Evolutionary conservation across 2,329 filamentous ascomycete genomes (phyloP).

Genomic region (Xylariaceae sp.): DNA sequence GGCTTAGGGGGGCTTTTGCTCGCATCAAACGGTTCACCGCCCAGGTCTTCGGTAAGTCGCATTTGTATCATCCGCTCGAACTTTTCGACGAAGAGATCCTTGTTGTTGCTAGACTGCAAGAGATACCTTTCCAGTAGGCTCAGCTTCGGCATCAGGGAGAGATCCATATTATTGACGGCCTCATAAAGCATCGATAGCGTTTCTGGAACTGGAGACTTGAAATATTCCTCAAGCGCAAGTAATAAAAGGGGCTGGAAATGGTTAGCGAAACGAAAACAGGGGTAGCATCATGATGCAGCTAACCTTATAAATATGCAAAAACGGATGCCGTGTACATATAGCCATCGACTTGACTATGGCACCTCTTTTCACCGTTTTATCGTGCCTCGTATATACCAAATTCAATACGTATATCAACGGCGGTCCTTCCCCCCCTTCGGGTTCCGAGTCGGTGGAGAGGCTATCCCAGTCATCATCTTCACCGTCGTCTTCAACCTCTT

Average conservation of each 20-base stretch:
- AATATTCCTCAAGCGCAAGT: slow-evolving; percentile 93
- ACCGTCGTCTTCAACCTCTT: slow-evolving; percentile 47
- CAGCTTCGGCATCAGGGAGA: slow-evolving; percentile 87
- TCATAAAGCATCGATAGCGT: slow-evolving; percentile 88
- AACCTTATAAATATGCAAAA: slow-evolving; percentile 98
- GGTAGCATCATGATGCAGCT: slow-evolving; percentile 26
- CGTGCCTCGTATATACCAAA: slow-evolving; percentile 96
- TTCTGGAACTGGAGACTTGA: slow-evolving; percentile 85
- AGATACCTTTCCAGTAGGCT: slow-evolving; percentile 83
- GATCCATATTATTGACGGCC: slow-evolving; percentile 93
- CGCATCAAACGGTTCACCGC: slow-evolving; percentile 50
- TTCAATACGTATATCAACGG: slow-evolving; percentile 97
- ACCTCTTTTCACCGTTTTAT: slow-evolving; percentile 88
- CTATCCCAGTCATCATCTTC: slow-evolving; percentile 54
- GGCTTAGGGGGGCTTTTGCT: slow-evolving; percentile 51
- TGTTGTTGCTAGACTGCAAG: slow-evolving; percentile 86
- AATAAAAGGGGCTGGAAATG: slow-evolving; percentile 76
- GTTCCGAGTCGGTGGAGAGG: slow-evolving; percentile 60
- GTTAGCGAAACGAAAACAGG: slow-evolving; percentile 16
- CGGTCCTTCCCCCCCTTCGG: slow-evolving; percentile 76
- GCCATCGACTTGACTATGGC: slow-evolving; percentile 98
- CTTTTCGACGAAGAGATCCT: slow-evolving; percentile 96
- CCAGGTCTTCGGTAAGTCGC: slow-evolving; percentile 68
- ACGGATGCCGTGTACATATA: slow-evolving; percentile 95
- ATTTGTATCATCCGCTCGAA: slow-evolving; percentile 93